Percentiles rank a stretch among this genome's conserved stretches.
phyloP scores from a whole-genome alignment of 2,329 filamentous ascomycete genomes.

The Allantophomopsis cytisporea region DNA sequence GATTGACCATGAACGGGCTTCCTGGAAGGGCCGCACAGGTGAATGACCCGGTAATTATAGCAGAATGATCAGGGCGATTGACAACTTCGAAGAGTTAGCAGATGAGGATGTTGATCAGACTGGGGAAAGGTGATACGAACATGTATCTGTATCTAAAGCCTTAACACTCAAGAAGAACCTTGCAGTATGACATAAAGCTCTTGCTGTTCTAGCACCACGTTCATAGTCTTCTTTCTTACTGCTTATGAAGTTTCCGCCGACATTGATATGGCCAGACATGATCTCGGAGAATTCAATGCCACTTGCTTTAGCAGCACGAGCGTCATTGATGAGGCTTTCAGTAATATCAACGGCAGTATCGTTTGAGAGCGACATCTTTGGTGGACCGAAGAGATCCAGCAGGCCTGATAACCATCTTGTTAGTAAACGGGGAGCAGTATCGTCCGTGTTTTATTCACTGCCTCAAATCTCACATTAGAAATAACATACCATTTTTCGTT shows the following conservation, averaged over 20 bases:
- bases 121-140: constrained; percentile 8
- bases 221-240: constrained; percentile 36
- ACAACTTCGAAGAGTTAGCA: constrained; percentile 24
- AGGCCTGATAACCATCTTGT: not conserved
- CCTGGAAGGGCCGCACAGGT: constrained; percentile 38
- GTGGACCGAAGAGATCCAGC: not conserved
- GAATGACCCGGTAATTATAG: constrained; percentile 44
- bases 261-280: constrained; percentile 47
- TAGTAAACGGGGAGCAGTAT: too few relatives aligned
- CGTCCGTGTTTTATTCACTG: too few relatives aligned
- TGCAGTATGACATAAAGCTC: constrained; percentile 37
- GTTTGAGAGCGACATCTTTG: not conserved
- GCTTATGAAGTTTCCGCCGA: constrained; percentile 23
- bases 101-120: not conserved
- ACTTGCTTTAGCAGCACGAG: constrained; percentile 20
- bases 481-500: not conserved
- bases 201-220: constrained; percentile 35
- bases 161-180: constrained; percentile 46
- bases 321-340: constrained; percentile 20
- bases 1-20: constrained; percentile 45
- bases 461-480: too few relatives aligned
- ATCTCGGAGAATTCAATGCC: constrained; percentile 50
- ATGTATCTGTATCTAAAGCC: constrained; percentile 34
- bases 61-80: constrained; percentile 25
- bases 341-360: not conserved